Evolutionary conservation across 148 eudicot species (phyloP), one percentile per base, ranked within the genome.

Genomic region (Amaranthus palmeri): DNA sequence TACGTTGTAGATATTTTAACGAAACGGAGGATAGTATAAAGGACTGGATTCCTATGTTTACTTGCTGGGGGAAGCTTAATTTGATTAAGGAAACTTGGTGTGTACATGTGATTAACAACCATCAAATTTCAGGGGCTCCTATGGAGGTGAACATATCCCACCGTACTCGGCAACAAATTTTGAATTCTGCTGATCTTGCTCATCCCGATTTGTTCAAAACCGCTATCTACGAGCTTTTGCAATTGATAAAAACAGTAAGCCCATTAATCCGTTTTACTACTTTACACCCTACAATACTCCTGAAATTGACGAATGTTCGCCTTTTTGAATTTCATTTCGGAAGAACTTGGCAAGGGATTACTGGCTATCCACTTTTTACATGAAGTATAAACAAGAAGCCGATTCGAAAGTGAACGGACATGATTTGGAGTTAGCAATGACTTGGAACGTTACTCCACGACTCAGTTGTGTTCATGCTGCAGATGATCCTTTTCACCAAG

Each of bases 101-200:
- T 25, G 36, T 25, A 13, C 43, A 46, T 46, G 25, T 25, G 52
- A 25, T 25, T 25, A 25, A 25, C 13, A 58, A 56, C 8, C 51
- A 12, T 70, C 10, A 13, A 17, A n/a, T 41, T 17, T 25, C 81
- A 92, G 97, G 97, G 74, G 88, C 97, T 53, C 74, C 80, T 43
- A 86, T 92, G 97, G 96, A 92, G 76, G 96, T 92, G 59, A 92
- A 92, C 63, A 88, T 92, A 77, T 92, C 97, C 73, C 85, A 90
- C 78, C 83, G 88, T 66, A 78, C 81, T 70, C 83, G 97, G 42
- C 93, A 90, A 78, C 88, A 84, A 72, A 92, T 92, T 72, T 77
- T 92, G 74, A 86, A 79, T 15, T 86, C 91, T 83, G 77, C 60
- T 67, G 88, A 92, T 81, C 86, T 92, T 69, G 84, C 97, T 66